Percentiles rank a stretch among this genome's conserved stretches.
phyloP scores from a whole-genome alignment of 129 eudicot species.

The Helichrysum umbraculigerum region DNA sequence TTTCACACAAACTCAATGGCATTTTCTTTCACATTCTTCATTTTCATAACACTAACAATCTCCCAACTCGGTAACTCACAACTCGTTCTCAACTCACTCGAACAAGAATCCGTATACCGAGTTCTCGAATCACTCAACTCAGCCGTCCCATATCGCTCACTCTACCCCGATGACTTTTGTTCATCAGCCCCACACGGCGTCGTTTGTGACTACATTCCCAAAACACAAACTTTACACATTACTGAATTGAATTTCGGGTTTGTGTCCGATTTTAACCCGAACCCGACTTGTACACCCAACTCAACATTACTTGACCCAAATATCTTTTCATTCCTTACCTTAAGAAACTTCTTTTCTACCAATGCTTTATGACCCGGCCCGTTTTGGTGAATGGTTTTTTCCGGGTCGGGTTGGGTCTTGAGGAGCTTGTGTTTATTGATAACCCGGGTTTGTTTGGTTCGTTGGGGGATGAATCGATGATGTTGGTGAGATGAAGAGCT shows the following conservation, averaged over 20 bases:
- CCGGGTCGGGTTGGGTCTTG: constrained; percentile 33
- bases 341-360: constrained; percentile 61
- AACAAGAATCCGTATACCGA: constrained; percentile 67
- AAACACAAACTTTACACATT: constrained; percentile 33
- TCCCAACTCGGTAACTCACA: constrained; percentile 22
- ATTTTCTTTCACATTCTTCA: background rate
- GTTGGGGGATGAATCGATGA: constrained; percentile 35
- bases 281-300: constrained; percentile 52
- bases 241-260: constrained; percentile 61
- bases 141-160: constrained; percentile 52
- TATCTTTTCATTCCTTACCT: constrained; percentile 34
- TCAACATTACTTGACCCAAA: constrained; percentile 38
- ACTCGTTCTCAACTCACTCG: constrained; percentile 42
- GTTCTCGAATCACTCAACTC: constrained; percentile 74
- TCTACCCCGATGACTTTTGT: constrained; percentile 76
- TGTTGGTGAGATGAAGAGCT: constrained; percentile 33
- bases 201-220: constrained; percentile 56
- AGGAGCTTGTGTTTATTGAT: constrained; percentile 62
- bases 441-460: constrained; percentile 57
- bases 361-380: constrained; percentile 47
- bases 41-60: background rate
- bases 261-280: constrained; percentile 62
- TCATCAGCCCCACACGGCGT: constrained; percentile 77
- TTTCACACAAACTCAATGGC: constrained; percentile 19
- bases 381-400: constrained; percentile 48